Conservation (phyloP, 106 monocot species). For the Dendrobium huoshanense region DNA sequence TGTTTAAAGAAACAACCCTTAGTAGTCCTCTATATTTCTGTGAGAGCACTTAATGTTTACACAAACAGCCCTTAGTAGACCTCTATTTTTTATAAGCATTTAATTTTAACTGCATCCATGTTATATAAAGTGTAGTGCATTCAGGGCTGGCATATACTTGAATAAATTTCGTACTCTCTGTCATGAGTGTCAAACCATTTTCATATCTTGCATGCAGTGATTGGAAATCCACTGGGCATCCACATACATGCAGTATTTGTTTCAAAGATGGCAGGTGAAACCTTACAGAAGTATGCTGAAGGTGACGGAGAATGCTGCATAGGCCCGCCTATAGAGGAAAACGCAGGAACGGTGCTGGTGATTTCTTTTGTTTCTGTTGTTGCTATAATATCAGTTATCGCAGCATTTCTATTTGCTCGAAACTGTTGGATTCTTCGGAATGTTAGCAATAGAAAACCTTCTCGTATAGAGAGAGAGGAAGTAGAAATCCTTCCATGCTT, state of each 20-base stretch:
- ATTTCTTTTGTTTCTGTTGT: conserved; percentile 82
- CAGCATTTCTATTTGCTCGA: conserved; percentile 64
- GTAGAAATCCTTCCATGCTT: conserved; percentile 68
- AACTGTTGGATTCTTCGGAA: conserved; percentile 62
- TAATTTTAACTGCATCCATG: too few relatives aligned
- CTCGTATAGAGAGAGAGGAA: conserved; percentile 46
- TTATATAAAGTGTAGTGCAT: too few relatives aligned
- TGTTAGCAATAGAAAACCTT: conserved; percentile 21
- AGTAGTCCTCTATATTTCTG: too few relatives aligned
- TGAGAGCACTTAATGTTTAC: too few relatives aligned
- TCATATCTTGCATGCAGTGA: conserved; percentile 40
- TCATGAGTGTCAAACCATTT: not conserved
- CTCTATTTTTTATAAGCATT: too few relatives aligned
- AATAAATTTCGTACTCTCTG: not conserved
- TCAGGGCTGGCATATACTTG: too few relatives aligned
- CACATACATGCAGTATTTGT: conserved; percentile 80
- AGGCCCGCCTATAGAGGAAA: conserved; percentile 61
- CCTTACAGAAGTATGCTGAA: conserved; percentile 51
- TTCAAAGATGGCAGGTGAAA: conserved; percentile 88
- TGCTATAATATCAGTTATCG: conserved; percentile 67
- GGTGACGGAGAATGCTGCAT: conserved; percentile 66
- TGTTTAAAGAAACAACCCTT: too few relatives aligned
- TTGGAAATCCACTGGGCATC: conserved; percentile 60
- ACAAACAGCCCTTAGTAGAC: too few relatives aligned
- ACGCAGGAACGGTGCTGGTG: conserved; percentile 72